phyloP scores from a whole-genome alignment of 768 basidiomycete species.

The Suillus variegatus region DNA sequence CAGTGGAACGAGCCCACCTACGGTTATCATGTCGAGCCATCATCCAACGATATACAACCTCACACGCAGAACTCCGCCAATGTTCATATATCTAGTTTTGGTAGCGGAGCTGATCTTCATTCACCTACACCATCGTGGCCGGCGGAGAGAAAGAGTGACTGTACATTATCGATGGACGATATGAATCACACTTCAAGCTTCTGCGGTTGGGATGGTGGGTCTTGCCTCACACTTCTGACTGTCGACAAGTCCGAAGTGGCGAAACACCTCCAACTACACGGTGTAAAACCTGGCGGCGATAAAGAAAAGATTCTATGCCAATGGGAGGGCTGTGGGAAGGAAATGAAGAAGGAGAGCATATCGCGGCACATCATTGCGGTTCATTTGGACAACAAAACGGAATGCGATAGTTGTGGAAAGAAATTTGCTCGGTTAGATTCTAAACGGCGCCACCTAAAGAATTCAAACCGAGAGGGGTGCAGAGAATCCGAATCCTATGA shows the following conservation, averaged over 20 bases:
- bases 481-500: background rate
- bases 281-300: conserved; percentile 7
- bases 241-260: background rate
- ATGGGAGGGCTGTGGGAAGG: conserved; percentile 19
- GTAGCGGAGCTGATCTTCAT: background rate
- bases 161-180: background rate
- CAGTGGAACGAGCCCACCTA: background rate
- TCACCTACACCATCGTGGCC: background rate
- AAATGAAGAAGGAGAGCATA: conserved; percentile 29
- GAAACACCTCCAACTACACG: background rate
- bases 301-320: conserved; percentile 11
- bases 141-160: background rate
- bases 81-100: background rate
- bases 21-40: too few species aligned
- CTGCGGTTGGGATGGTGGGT: background rate
- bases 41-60: background rate
- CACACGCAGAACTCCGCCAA: background rate
- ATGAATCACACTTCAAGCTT: too few species aligned
- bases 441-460: conserved; percentile 25
- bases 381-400: conserved; percentile 22
- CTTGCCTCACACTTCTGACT: too few species aligned
- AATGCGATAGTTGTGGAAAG: conserved; percentile 18
- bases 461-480: conserved; percentile 9
- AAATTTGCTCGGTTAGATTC: conserved; percentile 28
- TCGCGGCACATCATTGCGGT: conserved; percentile 25